Base-by-base conservation (phyloP, 176 grass and related monocot species). In the Metroxylon sagu region DNA sequence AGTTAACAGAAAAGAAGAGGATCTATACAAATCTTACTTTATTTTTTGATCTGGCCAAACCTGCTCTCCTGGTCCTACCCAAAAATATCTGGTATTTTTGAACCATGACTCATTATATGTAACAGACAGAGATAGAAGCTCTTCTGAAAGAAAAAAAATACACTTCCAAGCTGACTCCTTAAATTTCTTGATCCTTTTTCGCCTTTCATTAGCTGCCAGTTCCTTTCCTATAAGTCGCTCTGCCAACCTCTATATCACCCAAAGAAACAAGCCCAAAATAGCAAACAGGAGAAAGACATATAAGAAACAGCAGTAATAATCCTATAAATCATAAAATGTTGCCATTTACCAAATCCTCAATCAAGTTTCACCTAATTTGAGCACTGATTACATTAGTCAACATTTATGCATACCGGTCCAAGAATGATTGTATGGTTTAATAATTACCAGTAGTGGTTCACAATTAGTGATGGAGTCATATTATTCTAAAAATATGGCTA, bases 121-220 rank as follows among this genome's bases (percentile, higher is more conserved):
- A 17, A 56, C 19, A 17, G 6, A 59, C 56, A 67, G 14, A 48
- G 60, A 62, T 15, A 50, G 53, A 52, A 66, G 15, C 56, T 57
- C 65, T 56, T 4, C 51, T 12, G 23, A 71, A 71, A 26, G 48
- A 17, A 16, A 95, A 80, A 85, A 95, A 26, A 89, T 18, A 48
- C 64, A 74, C 69, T 95, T 95, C 89, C 89, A 95, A 72, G 85
- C 72, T 6, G 85, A 89, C 66, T 95, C 85, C 66, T 95, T 83
- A 57, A 95, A 89, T 62, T 95, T 89, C 14, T 54, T 79, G 39
- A 89, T 78, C 68, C 82, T 95, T 70, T 21, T 89, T 75, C 14
- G 73, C 50, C 62, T 84, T 50, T 70, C 73, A 26, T 58, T 18
- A 21, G 66, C 59, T 51, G 10, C 19, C 78, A 72, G 64, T 50